Conservation (phyloP, 768 basidiomycete species). For the Amanita brunnescens region DNA sequence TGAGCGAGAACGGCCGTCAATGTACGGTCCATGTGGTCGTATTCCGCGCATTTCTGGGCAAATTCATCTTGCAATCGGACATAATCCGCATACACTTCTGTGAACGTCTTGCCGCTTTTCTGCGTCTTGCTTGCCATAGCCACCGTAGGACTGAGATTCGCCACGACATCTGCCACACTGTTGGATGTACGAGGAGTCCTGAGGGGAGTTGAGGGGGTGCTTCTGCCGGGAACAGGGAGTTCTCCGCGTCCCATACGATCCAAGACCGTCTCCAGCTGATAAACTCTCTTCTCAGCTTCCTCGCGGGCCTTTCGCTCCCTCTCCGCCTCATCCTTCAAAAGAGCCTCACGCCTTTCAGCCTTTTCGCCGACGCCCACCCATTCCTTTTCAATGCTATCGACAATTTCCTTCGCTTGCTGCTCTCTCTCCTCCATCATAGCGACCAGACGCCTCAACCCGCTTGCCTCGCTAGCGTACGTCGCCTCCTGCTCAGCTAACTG, state of each 20-base stretch:
- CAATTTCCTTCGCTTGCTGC: slow-evolving; percentile 72
- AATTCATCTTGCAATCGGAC: slow-evolving; percentile 80
- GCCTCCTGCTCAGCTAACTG: slow-evolving; percentile 82
- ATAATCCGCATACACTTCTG: slow-evolving; percentile 89
- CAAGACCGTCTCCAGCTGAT: slow-evolving; percentile 66
- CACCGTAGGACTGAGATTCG: slow-evolving; percentile 80
- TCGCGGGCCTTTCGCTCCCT: slow-evolving; percentile 62
- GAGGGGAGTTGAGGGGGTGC: slow-evolving; percentile 40
- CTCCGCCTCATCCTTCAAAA: slow-evolving; percentile 62
- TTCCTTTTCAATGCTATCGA: slow-evolving; percentile 76
- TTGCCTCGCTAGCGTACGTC: slow-evolving; percentile 70
- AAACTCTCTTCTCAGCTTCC: slow-evolving; percentile 59
- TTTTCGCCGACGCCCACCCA: slow-evolving; percentile 68
- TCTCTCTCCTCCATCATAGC: slow-evolving; percentile 84
- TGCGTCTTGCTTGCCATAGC: slow-evolving; percentile 78
- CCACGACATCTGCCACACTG: slow-evolving; percentile 42
- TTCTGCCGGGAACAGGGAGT: slow-evolving; percentile 46
- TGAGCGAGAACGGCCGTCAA: slow-evolving; percentile 75
- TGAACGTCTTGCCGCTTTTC: slow-evolving; percentile 81
- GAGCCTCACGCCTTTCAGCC: slow-evolving; percentile 57
- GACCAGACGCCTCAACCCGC: slow-evolving; percentile 65
- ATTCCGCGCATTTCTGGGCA: slow-evolving; percentile 70
- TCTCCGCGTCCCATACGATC: slow-evolving; percentile 68
- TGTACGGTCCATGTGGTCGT: slow-evolving; percentile 76
- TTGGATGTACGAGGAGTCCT: slow-evolving; percentile 32